These are phyloP conservation scores for Hansenula sp. DNA, from an alignment of 1,139 yeast genomes.

Conservation along the genomic window DNA sequence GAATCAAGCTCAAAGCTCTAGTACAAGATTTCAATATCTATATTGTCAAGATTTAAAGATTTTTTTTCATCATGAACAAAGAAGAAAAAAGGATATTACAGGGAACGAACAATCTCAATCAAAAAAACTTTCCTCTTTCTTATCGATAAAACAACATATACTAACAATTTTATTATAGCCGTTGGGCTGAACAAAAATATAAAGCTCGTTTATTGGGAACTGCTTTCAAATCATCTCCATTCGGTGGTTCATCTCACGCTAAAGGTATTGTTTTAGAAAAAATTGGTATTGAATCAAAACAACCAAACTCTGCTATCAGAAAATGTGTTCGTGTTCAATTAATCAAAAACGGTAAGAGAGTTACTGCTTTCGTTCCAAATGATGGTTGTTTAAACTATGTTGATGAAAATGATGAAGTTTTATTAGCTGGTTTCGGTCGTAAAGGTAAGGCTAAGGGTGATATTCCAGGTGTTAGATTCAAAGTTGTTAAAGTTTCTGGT, in stretches of 20 bases:
- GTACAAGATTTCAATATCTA: not conserved
- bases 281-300: constrained; percentile 99
- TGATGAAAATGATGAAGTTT: constrained; percentile 99
- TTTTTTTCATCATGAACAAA: not conserved
- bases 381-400: constrained; percentile 99
- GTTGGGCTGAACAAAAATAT: constrained; percentile 99
- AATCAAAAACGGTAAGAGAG: constrained; percentile 99
- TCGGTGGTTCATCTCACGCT: constrained; percentile 99
- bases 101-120: not conserved
- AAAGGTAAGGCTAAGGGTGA: constrained; percentile 99
- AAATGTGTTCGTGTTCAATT: constrained; percentile 99
- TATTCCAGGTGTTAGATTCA: constrained; percentile 99
- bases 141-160: constrained; percentile 5
- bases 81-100: not conserved
- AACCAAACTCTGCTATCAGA: constrained; percentile 99
- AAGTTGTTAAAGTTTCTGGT: constrained; percentile 99
- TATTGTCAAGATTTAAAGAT: no score
- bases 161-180: constrained; percentile 38
- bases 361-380: constrained; percentile 99
- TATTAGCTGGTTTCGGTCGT: constrained; percentile 99
- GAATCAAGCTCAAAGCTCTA: no score
- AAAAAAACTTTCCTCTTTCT: not conserved
- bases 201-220: constrained; percentile 99
- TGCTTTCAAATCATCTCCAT: constrained; percentile 99
- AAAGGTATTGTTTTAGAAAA: constrained; percentile 99